Percentiles rank a stretch among this genome's conserved stretches.
These are phyloP conservation scores for Fusarium albidum DNA, from an alignment of 2,329 filamentous ascomycete species.

Conservation along the genomic window DNA sequence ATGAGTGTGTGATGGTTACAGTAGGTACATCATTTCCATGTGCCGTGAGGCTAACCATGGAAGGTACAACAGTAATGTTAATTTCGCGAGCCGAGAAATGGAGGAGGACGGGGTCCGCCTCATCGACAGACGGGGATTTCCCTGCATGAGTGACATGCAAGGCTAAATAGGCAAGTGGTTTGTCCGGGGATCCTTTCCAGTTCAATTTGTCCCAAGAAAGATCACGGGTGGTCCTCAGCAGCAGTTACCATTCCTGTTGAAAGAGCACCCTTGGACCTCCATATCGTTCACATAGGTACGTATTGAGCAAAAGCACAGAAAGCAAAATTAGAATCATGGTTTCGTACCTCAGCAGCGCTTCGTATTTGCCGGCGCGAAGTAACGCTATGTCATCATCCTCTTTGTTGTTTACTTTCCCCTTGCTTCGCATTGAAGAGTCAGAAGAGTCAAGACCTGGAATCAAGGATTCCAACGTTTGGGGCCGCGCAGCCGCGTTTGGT, in stretches of 20 bases:
- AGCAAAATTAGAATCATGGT: too few relatives aligned
- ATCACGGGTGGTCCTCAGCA: too few relatives aligned
- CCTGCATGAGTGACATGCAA: conserved; percentile 16
- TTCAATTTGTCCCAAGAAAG: conserved; percentile 3
- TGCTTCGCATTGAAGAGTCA: too few relatives aligned
- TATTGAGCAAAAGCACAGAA: too few relatives aligned
- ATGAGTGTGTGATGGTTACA: conserved; percentile 19
- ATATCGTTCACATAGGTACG: too few relatives aligned
- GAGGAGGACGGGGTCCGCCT: neutral
- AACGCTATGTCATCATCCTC: too few relatives aligned
- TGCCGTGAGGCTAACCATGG: neutral
- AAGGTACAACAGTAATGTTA: neutral
- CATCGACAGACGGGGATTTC: neutral
- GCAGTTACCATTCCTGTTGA: too few relatives aligned
- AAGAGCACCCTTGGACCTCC: too few relatives aligned
- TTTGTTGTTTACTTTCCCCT: too few relatives aligned
- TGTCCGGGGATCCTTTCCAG: conserved; percentile 9
- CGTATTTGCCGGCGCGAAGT: too few relatives aligned
- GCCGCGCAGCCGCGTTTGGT: conserved; percentile 4
- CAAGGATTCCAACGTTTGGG: neutral
- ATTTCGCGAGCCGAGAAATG: conserved; percentile 9
- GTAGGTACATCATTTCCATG: neutral
- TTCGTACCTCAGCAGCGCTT: too few relatives aligned
- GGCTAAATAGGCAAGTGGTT: conserved; percentile 13
- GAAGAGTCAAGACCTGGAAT: conserved; percentile 1